phyloP scores from a whole-genome alignment of 495 filamentous ascomycete genomes.

The Penicillium psychrofluorescens region DNA sequence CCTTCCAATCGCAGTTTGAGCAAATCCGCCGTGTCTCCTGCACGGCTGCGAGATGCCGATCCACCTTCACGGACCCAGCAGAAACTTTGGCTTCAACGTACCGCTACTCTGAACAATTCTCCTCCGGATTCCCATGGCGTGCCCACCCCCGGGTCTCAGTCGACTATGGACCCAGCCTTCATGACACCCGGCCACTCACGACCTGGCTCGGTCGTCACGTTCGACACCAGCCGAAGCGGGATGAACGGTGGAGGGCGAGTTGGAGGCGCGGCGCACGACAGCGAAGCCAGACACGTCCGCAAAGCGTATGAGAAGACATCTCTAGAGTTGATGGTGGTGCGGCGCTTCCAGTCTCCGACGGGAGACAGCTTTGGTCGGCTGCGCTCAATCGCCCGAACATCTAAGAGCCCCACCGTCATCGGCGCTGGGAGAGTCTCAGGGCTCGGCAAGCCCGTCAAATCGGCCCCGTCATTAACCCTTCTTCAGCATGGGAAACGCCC shows the following conservation, averaged over 20 bases:
- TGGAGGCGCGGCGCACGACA: constrained; percentile 25
- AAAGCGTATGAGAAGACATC: constrained; percentile 40
- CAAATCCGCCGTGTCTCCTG: constrained; percentile 20
- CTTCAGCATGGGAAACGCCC: constrained; percentile 19
- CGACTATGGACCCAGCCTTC: constrained; percentile 28
- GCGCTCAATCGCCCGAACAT: constrained; percentile 16
- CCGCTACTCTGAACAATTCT: constrained; percentile 39
- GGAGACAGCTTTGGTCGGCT: constrained; percentile 36
- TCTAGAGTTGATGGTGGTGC: constrained; percentile 35
- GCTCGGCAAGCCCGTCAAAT: constrained; percentile 31
- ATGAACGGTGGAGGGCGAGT: constrained; percentile 26
- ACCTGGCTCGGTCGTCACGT: constrained; percentile 9
- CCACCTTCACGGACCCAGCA: constrained; percentile 39
- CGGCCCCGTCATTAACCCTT: constrained; percentile 30
- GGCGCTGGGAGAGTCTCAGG: constrained; percentile 11
- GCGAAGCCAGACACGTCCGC: constrained; percentile 34
- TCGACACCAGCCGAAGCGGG: constrained; percentile 21
- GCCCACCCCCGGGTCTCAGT: constrained; percentile 18
- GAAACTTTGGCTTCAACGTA: constrained; percentile 44
- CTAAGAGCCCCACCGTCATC: constrained; percentile 6
- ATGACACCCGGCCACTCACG: constrained; percentile 16
- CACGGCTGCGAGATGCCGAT: constrained; percentile 28
- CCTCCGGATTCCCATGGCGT: constrained; percentile 38
- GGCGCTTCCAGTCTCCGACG: constrained; percentile 37
- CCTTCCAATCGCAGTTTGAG: constrained; percentile 16